A percentile compares a stretch with the other conserved stretches of the same genome.
Evolutionary conservation across 129 eudicot genomes (phyloP).

Genomic region (Centrapalus pauciflorus): DNA sequence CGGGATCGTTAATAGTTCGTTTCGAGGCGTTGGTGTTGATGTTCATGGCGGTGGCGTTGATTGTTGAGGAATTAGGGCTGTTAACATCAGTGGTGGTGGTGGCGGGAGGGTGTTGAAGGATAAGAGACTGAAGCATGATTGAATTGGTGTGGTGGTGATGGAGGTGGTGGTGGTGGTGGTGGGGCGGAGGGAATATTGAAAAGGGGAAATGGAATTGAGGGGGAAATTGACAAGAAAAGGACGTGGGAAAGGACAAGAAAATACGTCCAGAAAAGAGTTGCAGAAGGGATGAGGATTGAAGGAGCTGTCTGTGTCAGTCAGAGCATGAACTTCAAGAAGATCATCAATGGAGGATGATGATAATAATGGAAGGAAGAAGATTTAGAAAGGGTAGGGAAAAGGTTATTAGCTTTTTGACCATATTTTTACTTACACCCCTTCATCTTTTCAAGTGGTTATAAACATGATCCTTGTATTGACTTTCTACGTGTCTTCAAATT

Average conservation of each 20-base stretch:
- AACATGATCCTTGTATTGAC: too few species aligned
- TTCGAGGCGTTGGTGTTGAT: slow-evolving; percentile 18
- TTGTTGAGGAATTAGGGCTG: slow-evolving; percentile 14
- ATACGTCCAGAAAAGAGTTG: slow-evolving; percentile 16
- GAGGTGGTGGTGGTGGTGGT: slow-evolving; percentile 15
- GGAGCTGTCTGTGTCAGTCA: slow-evolving; percentile 34
- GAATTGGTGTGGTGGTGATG: neutral
- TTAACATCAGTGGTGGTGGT: slow-evolving; percentile 14
- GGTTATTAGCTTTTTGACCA: slow-evolving; percentile 35
- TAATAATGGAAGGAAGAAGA: slow-evolving; percentile 31
- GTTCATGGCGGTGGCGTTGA: slow-evolving; percentile 5
- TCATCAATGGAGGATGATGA: slow-evolving; percentile 21
- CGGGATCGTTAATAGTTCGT: slow-evolving; percentile 14
- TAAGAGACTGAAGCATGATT: slow-evolving; percentile 52
- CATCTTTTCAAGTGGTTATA: too few species aligned
- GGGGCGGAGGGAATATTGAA: slow-evolving; percentile 16
- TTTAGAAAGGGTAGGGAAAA: slow-evolving; percentile 16
- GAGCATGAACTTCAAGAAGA: slow-evolving; percentile 15
- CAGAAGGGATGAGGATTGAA: slow-evolving; percentile 12
- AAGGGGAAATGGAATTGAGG: slow-evolving; percentile 11
- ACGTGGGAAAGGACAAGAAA: slow-evolving; percentile 16
- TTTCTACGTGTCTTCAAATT: too few species aligned
- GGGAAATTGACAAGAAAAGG: slow-evolving; percentile 25
- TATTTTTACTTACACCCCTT: slow-evolving; percentile 10
- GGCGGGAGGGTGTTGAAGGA: slow-evolving; percentile 26